Percentiles rank a stretch among this genome's conserved stretches.
phyloP scores from a whole-genome alignment of 108 stramenopile genomes.

The Tribonema minus region DNA sequence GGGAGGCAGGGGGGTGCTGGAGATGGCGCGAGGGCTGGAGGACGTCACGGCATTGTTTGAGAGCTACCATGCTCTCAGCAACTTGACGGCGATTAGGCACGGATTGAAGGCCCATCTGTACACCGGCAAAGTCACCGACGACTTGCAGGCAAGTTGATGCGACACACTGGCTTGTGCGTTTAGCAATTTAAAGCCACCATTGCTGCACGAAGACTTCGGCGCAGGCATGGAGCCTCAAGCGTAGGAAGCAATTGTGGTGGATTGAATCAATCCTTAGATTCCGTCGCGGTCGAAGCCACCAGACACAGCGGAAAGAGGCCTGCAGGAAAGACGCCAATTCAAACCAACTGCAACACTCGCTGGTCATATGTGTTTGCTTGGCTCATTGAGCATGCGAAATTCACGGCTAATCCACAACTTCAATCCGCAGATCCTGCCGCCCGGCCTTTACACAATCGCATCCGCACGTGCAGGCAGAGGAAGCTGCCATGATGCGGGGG shows the following conservation, averaged over 20 bases:
- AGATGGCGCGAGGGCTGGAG: conserved; percentile 4
- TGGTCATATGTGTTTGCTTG: too few relatives aligned
- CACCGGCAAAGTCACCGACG: background rate
- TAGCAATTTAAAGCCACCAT: background rate
- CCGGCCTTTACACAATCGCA: too few relatives aligned
- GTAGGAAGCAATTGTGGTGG: too few relatives aligned
- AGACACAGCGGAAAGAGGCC: too few relatives aligned
- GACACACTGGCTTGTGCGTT: background rate
- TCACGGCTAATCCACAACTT: too few relatives aligned
- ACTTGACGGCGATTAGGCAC: conserved; percentile 4
- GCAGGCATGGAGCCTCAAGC: too few relatives aligned
- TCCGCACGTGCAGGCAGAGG: background rate
- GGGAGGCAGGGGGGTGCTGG: conserved; percentile 10
- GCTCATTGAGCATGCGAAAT: too few relatives aligned
- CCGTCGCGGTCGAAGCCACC: too few relatives aligned
- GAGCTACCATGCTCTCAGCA: conserved; percentile 20
- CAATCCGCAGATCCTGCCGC: too few relatives aligned
- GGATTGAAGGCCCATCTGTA: background rate
- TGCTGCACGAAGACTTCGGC: background rate
- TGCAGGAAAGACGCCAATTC: too few relatives aligned
- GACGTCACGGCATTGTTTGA: conserved; percentile 9
- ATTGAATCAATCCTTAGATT: too few relatives aligned
- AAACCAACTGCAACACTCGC: too few relatives aligned
- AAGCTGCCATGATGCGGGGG: conserved; percentile 13
- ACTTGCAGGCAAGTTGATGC: background rate